Conservation (phyloP, 2,329 filamentous ascomycete species). For the Fusarium nygamai region DNA sequence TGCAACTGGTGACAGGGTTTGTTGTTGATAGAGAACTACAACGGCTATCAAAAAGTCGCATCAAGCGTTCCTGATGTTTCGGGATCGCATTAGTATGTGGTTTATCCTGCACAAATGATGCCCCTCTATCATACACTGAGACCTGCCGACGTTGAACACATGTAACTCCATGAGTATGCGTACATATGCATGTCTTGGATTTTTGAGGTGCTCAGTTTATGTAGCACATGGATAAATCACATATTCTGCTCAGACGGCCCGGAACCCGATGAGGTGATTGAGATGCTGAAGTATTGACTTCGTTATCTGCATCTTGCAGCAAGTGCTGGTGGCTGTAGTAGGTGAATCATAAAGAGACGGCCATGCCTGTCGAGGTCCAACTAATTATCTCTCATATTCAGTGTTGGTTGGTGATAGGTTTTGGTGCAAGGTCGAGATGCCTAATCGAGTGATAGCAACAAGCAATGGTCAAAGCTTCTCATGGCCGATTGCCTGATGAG, state of each 20-base stretch:
- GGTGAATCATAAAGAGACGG: not conserved
- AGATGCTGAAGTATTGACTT: not conserved
- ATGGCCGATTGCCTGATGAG: slow-evolving; percentile 25
- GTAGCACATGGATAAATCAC: not conserved
- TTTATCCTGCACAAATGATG: not conserved
- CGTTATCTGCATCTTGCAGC: not conserved
- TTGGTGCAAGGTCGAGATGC: not conserved
- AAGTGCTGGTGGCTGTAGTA: not conserved
- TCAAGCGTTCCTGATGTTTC: slow-evolving; percentile 11
- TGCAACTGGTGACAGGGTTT: not conserved
- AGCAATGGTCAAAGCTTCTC: slow-evolving; percentile 29
- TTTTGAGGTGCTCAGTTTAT: not conserved
- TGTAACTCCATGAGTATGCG: not conserved
- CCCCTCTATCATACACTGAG: not conserved
- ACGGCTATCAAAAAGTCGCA: slow-evolving; percentile 14
- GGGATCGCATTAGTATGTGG: not conserved
- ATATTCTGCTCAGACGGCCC: not conserved
- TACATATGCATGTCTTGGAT: not conserved
- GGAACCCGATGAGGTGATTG: not conserved
- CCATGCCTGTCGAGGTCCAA: not conserved
- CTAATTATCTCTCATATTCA: not conserved
- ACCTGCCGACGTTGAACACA: not conserved
- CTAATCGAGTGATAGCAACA: slow-evolving; percentile 17
- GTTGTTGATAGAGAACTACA: slow-evolving; percentile 6
- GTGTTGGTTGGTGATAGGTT: not conserved